Base-by-base conservation (phyloP, 345 rosid genomes). In the Citrus glauca region DNA sequence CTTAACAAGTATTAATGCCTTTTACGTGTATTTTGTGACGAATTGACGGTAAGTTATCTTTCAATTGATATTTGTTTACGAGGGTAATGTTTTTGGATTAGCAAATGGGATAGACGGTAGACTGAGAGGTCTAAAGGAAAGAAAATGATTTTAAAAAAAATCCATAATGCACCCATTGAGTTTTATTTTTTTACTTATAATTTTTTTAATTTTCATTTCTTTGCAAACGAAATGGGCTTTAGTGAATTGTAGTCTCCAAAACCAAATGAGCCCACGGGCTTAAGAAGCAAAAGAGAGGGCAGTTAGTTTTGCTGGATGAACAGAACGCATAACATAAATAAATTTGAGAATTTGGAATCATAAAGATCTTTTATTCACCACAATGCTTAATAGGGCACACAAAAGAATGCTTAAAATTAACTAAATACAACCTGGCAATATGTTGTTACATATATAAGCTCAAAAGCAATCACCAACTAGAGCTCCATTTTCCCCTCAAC, bases 401-500 rank as follows among this genome's bases (percentile, higher is more conserved):
- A 71, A 53, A 71, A 71, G 9, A 37, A 74, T 40, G 60, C 57
- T 42, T 17, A 10, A 53, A 53, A 53, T 17, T 16, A 53, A 53
- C 1, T 16, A 60, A 40, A 17, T 11, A 42, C 69, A 40, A 27
- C 24, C 69, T 42, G 7, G 40, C 16, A 73, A 73, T 60, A 42
- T 42, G 3, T 24, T 37, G 10, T 22, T 19, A n/a, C 27, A 30
- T 9, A 73, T 4, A 8, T n/a, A 73, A 73, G 37, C 56, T n/a
- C 42, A n/a, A 38, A 63, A 25, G 11, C 40, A 24, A 37, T 7
- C 40, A 17, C 38, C 22, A 40, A 45, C 80, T 45, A 82, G 50
- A 78, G 40, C 66, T 82, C 77, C 65, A 24, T 24, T 20, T 69
- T 68, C n/a, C 67, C 80, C 64, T 72, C 62, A 32, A 63, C 28